Conservation (phyloP, 73 alveolate species). For the Blepharisma stoltei region DNA sequence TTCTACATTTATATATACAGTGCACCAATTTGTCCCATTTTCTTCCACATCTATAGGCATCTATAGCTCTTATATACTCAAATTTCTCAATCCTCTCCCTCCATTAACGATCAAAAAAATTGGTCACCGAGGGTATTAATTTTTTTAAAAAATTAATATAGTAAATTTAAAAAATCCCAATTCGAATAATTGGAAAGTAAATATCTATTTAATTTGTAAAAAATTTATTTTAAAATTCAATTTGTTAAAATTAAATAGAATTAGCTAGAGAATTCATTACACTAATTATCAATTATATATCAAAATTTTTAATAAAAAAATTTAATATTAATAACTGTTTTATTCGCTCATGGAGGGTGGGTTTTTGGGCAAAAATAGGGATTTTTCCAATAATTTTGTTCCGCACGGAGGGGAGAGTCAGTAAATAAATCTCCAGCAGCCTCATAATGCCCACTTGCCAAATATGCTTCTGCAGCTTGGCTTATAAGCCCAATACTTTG, state of each 20-base stretch:
- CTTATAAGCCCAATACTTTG: background rate
- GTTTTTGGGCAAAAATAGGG: no score
- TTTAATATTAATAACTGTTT: constrained; percentile 72
- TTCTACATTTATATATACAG: constrained; percentile 50
- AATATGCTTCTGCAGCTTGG: constrained; percentile 26
- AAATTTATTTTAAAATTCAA: no score
- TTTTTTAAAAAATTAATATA: constrained; percentile 20
- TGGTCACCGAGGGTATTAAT: no score
- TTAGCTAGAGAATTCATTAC: no score
- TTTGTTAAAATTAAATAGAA: no score
- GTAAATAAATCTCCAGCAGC: constrained; percentile 58
- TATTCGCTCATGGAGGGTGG: no score
- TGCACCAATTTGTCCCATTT: constrained; percentile 47
- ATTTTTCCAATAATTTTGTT: constrained; percentile 32
- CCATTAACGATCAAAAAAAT: no score
- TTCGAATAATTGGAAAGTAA: no score
- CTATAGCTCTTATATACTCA: constrained; percentile 42
- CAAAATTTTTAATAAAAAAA: constrained; percentile 30
- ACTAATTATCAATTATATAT: no score
- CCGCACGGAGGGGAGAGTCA: no score
- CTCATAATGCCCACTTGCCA: constrained; percentile 53
- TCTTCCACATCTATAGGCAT: constrained; percentile 32
- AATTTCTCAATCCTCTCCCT: no score
- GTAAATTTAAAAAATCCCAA: constrained; percentile 38
- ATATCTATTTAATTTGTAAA: no score